Evolutionary conservation across 2,329 filamentous ascomycete genomes (phyloP), one percentile per base, ranked within the genome.

Genomic region (Phyllosticta citrichinensis): DNA sequence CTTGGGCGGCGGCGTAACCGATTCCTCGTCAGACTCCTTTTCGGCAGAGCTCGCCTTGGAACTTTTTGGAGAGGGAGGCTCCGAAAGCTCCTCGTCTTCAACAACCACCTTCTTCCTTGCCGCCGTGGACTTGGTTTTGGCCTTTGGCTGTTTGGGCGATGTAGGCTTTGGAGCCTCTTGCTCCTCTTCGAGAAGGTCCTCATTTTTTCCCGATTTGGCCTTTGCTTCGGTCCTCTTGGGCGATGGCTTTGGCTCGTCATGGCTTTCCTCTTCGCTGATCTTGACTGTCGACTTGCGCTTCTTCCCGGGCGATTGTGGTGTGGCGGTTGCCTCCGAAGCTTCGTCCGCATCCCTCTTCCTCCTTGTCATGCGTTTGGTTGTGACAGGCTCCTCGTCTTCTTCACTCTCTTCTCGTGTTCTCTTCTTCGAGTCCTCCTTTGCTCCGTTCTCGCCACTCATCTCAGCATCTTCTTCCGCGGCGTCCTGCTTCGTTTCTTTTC

Each of bases 301-400:
- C 33, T 40, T 40, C 11, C 6, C 14, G 14, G 33, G 33, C 14
- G 33, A 40, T 40, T 67, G 53, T 10, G 54, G 53, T 30, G 57
- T 58, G 20, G 57, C 24, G 55, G 67, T 66, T 22, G 59, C 56
- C n/a, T 65, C 66, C 17, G 64, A 25, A 20, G 64, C 11, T 63
- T 12, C 9, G 33, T 40, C 33, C 8, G 61, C 27, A 66, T 35
- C 35, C 5, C 61, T 47, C 55, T 62, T 61, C 11, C 24, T 68
- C 0, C 62, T 62, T 2, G 71, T 68, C 55, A 69, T 75, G 40
- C 69, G 70, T 24, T 70, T 68, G 61, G 74, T 74, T 19, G 68
- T 66, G 2, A 71, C 71, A 17, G 72, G 72, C 55, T 70, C 73
- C 17, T 74, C 72, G 33, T 74, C 72, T 14, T 61, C 60, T 12